Evolutionary conservation across 441 rosid genomes (phyloP).

Genomic region (Gossypium trilobum): DNA sequence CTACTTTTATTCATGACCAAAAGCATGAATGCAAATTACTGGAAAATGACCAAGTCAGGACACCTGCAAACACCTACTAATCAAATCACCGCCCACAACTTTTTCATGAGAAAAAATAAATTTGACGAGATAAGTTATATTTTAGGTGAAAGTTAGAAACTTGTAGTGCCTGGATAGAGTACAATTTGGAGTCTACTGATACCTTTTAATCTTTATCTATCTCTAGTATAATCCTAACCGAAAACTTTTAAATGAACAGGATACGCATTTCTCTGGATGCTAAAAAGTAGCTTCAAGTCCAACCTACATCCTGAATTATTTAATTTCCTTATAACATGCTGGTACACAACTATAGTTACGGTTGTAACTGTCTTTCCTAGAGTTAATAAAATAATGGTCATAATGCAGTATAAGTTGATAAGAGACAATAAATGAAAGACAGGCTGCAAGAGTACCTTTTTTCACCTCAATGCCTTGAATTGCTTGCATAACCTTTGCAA

Average conservation of each 20-base stretch:
- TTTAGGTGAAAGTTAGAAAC: background rate
- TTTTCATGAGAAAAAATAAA: background rate
- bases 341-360: background rate
- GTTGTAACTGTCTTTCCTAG: background rate
- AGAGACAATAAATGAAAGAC: constrained; percentile 8
- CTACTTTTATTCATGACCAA: background rate
- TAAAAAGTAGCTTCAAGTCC: background rate
- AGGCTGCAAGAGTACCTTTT: constrained; percentile 28
- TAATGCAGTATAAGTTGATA: background rate
- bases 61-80: background rate
- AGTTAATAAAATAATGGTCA: background rate
- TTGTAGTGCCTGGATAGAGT: background rate
- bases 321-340: background rate
- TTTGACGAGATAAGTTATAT: background rate
- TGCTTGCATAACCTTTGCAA: constrained; percentile 37
- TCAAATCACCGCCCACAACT: background rate
- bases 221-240: background rate
- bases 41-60: background rate
- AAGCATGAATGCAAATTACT: background rate
- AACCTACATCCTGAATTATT: background rate
- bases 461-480: constrained; percentile 25
- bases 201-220: background rate
- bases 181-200: background rate
- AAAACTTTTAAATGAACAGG: background rate
- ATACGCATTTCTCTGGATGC: background rate